Evolutionary conservation across 2,329 filamentous ascomycete species (phyloP).

Genomic region (Hysterium pulicare): DNA sequence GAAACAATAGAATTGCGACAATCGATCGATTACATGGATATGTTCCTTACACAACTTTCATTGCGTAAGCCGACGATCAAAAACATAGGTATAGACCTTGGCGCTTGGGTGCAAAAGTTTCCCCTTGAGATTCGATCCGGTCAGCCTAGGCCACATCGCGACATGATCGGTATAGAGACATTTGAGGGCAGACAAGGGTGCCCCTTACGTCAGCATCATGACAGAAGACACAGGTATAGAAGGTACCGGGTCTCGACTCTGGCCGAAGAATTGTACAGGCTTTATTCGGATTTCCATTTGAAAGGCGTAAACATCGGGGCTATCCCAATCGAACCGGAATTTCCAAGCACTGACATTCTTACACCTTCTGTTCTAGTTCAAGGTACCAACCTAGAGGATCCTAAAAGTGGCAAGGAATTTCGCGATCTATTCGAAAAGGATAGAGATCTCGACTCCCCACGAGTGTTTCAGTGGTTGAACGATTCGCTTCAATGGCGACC

Average conservation of each 20-base stretch:
- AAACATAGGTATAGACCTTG: conserved; percentile 22
- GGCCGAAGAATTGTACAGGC: no score
- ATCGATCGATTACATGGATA: conserved; percentile 9
- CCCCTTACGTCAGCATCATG: no score
- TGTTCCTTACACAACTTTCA: conserved; percentile 4
- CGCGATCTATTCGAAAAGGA: no score
- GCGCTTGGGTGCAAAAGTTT: conserved; percentile 24
- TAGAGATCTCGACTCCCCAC: no score
- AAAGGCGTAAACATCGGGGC: neutral
- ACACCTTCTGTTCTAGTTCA: neutral
- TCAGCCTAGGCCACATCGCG: no score
- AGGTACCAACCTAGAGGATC: no score
- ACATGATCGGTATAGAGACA: no score
- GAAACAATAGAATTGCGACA: conserved; percentile 19
- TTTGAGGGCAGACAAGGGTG: no score
- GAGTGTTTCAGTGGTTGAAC: conserved; percentile 21
- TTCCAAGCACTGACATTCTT: neutral
- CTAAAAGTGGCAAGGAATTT: no score
- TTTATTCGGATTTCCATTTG: no score
- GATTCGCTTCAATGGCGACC: conserved; percentile 21
- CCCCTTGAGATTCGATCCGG: conserved; percentile 11
- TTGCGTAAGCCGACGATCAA: conserved; percentile 8
- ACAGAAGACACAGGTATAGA: no score
- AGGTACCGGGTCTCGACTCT: no score
- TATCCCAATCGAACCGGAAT: neutral